phyloP scores from a whole-genome alignment of 106 monocot genomes.

The Allium cepa region DNA sequence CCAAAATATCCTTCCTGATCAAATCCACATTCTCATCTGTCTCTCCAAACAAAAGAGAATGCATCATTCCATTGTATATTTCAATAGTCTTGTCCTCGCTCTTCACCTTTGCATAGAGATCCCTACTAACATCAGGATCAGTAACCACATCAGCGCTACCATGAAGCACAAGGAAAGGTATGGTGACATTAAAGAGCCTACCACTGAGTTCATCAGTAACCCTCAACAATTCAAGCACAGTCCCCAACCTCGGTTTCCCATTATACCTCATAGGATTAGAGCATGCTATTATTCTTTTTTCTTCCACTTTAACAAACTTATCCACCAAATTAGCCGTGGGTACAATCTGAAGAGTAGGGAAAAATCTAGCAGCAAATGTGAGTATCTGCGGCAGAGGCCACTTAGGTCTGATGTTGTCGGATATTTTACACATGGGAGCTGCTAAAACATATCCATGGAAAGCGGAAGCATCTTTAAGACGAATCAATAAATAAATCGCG shows the following conservation, averaged over 20 bases:
- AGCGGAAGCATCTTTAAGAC: conserved; percentile 17
- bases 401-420: conserved; percentile 52
- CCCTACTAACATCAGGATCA: conserved; percentile 66
- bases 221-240: conserved; percentile 71
- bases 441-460: conserved; percentile 66
- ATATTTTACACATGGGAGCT: conserved; percentile 83
- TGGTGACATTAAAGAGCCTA: conserved; percentile 41
- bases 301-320: conserved; percentile 65
- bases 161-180: conserved; percentile 79
- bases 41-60: conserved; percentile 83
- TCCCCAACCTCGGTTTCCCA: conserved; percentile 80
- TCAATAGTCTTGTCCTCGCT: conserved; percentile 75
- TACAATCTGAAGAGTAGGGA: conserved; percentile 54
- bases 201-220: conserved; percentile 45
- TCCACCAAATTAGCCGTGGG: conserved; percentile 67
- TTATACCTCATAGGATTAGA: conserved; percentile 66
- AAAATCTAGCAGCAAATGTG: conserved; percentile 33
- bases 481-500: conserved; percentile 64
- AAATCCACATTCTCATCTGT: conserved; percentile 53
- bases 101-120: conserved; percentile 41
- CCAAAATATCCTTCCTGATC: conserved; percentile 51
- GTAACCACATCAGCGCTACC: conserved; percentile 85
- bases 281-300: conserved; percentile 47
- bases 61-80: conserved; percentile 88
- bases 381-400: conserved; percentile 74